These are phyloP conservation scores for Quercus cerris DNA, from an alignment of 306 rosid genomes.

Conservation along the genomic window DNA sequence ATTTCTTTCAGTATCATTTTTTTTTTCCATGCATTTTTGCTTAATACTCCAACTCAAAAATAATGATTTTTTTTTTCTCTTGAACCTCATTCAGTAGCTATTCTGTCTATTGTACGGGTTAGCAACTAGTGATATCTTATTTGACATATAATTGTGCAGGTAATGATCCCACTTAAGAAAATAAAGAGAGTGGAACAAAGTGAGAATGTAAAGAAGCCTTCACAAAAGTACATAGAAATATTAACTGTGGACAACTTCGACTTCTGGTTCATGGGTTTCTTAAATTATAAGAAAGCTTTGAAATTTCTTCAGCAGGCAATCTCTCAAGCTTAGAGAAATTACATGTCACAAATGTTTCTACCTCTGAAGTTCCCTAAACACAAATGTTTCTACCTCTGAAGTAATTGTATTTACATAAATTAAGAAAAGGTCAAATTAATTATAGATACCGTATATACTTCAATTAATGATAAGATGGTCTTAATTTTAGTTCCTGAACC, in stretches of 20 bases:
- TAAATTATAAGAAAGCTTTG: constrained; percentile 38
- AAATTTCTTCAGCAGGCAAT: constrained; percentile 27
- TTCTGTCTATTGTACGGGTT: too few species aligned
- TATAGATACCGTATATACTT: background rate
- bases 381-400: background rate
- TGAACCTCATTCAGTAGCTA: too few species aligned
- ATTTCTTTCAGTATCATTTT: too few species aligned
- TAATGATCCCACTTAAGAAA: constrained; percentile 38
- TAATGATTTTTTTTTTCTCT: too few species aligned
- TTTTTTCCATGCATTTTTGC: too few species aligned
- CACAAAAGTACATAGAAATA: constrained; percentile 42
- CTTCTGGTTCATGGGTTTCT: constrained; percentile 62
- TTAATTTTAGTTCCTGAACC: background rate
- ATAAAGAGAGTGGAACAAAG: constrained; percentile 38
- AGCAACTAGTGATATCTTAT: background rate
- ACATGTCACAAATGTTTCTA: background rate
- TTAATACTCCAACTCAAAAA: too few species aligned
- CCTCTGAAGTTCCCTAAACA: background rate
- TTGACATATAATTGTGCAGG: constrained; percentile 17
- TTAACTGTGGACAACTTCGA: constrained; percentile 47
- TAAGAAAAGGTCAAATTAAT: background rate
- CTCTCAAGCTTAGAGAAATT: constrained; percentile 7
- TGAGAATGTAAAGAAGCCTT: constrained; percentile 33
- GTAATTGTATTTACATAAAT: background rate
- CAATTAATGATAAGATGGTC: background rate